Conservation (phyloP, 2,329 filamentous ascomycete genomes). For the Eurotiales sp. region DNA sequence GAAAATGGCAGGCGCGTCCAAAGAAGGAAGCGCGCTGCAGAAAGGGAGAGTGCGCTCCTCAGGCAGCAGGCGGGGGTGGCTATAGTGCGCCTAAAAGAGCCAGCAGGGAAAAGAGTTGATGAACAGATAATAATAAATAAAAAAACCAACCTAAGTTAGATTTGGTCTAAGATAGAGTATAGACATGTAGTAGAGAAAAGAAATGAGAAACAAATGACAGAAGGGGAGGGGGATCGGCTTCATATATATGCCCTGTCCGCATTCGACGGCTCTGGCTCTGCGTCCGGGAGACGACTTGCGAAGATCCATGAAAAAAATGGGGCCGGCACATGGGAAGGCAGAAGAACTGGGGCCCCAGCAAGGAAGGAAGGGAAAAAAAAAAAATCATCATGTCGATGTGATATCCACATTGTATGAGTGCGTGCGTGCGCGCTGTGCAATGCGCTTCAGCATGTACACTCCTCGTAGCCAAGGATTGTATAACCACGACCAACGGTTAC, state of each 20-base stretch:
- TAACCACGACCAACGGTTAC: background rate
- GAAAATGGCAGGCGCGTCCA: background rate
- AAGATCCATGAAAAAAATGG: conserved; percentile 7
- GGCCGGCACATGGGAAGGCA: conserved; percentile 10
- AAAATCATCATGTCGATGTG: background rate
- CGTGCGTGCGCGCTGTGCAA: too few relatives aligned
- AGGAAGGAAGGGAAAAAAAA: conserved; percentile 1
- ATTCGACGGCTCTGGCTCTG: conserved; percentile 10
- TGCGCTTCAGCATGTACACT: too few relatives aligned
- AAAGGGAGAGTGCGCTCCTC: background rate
- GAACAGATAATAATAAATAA: too few relatives aligned
- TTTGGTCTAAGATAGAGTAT: too few relatives aligned
- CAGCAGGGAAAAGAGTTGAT: background rate
- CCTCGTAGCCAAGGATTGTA: background rate
- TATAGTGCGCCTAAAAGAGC: background rate
- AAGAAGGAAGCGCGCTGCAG: background rate
- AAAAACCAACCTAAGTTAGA: too few relatives aligned
- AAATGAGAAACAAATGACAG: background rate
- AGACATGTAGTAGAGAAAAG: background rate
- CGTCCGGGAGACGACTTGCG: conserved; percentile 3
- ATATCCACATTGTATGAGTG: conserved; percentile 2
- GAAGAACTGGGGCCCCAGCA: conserved; percentile 10
- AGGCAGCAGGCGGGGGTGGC: conserved; percentile 10
- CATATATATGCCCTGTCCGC: conserved; percentile 12
- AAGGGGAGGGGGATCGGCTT: conserved; percentile 3